phyloP scores from a whole-genome alignment of 1,284 basidiomycete genomes.

The Marasmius tenuissimus region DNA sequence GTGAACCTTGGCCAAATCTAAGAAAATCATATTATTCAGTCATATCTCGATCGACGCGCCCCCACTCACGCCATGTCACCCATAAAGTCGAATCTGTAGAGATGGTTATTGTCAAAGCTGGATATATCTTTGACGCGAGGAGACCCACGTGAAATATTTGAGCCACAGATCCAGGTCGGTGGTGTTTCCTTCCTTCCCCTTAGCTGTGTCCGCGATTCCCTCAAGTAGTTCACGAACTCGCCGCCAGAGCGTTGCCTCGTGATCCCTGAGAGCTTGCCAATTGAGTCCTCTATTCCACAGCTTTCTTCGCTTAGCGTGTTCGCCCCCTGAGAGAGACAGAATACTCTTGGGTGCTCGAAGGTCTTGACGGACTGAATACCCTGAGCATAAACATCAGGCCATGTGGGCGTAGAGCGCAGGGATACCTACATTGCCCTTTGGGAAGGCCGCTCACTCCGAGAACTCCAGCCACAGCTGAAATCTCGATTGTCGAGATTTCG shows the following conservation, averaged over 20 bases:
- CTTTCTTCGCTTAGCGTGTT: slow-evolving; percentile 47
- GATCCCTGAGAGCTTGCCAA: slow-evolving; percentile 42
- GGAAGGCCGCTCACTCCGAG: slow-evolving; percentile 29
- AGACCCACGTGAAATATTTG: slow-evolving; percentile 49
- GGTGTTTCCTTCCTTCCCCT: slow-evolving; percentile 15
- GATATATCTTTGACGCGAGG: neutral
- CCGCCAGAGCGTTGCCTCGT: slow-evolving; percentile 41
- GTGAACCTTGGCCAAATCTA: slow-evolving; percentile 41
- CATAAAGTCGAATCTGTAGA: slow-evolving; percentile 59
- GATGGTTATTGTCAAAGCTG: neutral
- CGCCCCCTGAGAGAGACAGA: slow-evolving; percentile 20
- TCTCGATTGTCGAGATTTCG: neutral
- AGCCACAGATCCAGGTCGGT: slow-evolving; percentile 44
- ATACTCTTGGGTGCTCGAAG: slow-evolving; percentile 9
- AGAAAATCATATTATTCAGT: slow-evolving; percentile 3
- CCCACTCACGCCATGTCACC: slow-evolving; percentile 55
- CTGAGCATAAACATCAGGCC: slow-evolving; percentile 2
- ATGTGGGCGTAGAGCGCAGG: neutral
- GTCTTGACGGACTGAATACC: slow-evolving; percentile 13
- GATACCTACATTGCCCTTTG: slow-evolving; percentile 40
- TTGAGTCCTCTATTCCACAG: slow-evolving; percentile 54
- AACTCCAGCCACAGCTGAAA: neutral
- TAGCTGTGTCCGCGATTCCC: slow-evolving; percentile 23
- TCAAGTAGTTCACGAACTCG: slow-evolving; percentile 39
- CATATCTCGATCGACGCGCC: neutral